Evolutionary conservation across 345 rosid genomes (phyloP).

Genomic region (Hibiscus mutabilis): DNA sequence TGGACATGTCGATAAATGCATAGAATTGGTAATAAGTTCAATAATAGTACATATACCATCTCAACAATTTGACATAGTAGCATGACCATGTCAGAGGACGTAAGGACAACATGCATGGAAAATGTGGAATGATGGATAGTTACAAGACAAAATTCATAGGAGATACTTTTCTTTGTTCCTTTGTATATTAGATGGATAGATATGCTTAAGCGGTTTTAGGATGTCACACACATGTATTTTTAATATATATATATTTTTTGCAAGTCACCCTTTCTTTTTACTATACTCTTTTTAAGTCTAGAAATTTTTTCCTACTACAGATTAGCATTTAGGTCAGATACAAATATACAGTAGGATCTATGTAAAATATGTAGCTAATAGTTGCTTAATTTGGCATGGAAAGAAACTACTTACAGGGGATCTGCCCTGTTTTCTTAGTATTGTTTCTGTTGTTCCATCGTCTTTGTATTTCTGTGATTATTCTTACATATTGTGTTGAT

Average conservation of each 20-base stretch:
- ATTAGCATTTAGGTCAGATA: neutral
- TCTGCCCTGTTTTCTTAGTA: slow-evolving; percentile 13
- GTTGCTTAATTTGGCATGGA: neutral
- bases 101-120: neutral
- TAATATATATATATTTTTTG: neutral
- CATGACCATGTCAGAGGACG: neutral
- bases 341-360: neutral
- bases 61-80: slow-evolving; percentile 1
- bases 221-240: neutral
- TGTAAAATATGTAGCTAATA: neutral
- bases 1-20: neutral
- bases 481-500: neutral
- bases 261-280: neutral
- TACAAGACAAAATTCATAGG: neutral
- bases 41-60: neutral
- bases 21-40: neutral
- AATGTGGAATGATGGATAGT: neutral
- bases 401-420: neutral
- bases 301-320: neutral
- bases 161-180: neutral
- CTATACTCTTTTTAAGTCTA: neutral
- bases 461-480: slow-evolving; percentile 3
- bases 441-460: neutral
- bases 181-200: neutral
- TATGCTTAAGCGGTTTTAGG: neutral